phyloP scores from a whole-genome alignment of 2,329 filamentous ascomycete genomes.

The Penicillium sp. region DNA sequence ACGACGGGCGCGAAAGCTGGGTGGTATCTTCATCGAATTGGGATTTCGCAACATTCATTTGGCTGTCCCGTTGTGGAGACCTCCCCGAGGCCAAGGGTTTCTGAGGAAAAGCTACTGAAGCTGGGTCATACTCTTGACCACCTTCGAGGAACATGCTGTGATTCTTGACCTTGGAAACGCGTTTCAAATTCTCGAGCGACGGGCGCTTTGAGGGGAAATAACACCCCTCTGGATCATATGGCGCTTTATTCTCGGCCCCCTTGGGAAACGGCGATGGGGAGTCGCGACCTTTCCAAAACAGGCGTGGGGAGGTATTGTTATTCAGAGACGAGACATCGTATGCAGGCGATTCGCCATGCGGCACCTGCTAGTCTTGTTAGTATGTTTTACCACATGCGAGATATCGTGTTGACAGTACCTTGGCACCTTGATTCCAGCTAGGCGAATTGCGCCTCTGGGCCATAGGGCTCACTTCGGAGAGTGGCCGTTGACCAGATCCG shows the following conservation, averaged over 20 bases:
- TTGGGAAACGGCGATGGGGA: conserved; percentile 65
- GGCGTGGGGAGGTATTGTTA: conserved; percentile 67
- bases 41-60: conserved; percentile 66
- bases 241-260: conserved; percentile 68
- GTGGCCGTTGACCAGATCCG: conserved; percentile 65
- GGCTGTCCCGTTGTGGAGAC: conserved; percentile 60
- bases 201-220: conserved; percentile 75
- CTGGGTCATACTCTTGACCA: conserved; percentile 88
- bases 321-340: conserved; percentile 79
- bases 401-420: conserved; percentile 53
- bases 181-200: conserved; percentile 93
- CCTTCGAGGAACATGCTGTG: conserved; percentile 95
- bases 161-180: conserved; percentile 93
- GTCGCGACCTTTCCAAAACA: conserved; percentile 84
- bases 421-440: conserved; percentile 75
- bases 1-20: conserved; percentile 41
- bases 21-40: conserved; percentile 23
- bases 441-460: conserved; percentile 89
- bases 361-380: conserved; percentile 59
- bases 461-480: conserved; percentile 85
- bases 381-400: background rate
- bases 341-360: conserved; percentile 73
- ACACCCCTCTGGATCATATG: conserved; percentile 59
- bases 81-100: conserved; percentile 69
- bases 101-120: conserved; percentile 73